phyloP scores from a whole-genome alignment of 2,329 filamentous ascomycete genomes.

The Aspergillus brunneoviolaceus region DNA sequence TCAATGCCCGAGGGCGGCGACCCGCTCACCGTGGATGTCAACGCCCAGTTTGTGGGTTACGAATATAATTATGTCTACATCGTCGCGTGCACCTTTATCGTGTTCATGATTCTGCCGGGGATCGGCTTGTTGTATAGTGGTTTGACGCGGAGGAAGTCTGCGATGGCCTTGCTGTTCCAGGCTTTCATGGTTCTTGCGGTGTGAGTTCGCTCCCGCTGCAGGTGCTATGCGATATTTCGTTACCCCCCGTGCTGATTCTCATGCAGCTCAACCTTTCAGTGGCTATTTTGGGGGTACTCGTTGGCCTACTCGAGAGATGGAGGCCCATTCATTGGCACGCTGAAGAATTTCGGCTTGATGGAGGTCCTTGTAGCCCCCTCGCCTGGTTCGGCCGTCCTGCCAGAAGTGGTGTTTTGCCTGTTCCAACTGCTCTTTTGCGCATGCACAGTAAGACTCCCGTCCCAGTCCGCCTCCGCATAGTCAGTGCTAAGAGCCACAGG shows the following conservation, averaged over 20 bases:
- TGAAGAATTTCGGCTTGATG: conserved; percentile 62
- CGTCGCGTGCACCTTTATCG: conserved; percentile 57
- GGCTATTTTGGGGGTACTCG: conserved; percentile 67
- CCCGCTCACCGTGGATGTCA: conserved; percentile 54
- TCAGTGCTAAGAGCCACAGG: conserved; percentile 42
- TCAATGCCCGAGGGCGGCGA: conserved; percentile 55
- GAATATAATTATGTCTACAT: conserved; percentile 64
- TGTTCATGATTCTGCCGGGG: conserved; percentile 67
- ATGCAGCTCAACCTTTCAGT: conserved; percentile 47
- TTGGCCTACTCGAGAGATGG: conserved; percentile 62
- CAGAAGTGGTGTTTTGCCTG: conserved; percentile 66
- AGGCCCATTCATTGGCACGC: conserved; percentile 62
- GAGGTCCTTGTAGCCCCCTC: conserved; percentile 62
- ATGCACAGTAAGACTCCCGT: conserved; percentile 33
- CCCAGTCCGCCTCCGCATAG: not conserved
- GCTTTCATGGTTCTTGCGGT: conserved; percentile 59
- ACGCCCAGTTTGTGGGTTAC: conserved; percentile 57
- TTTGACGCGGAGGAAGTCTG: conserved; percentile 62
- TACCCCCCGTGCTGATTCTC: not conserved
- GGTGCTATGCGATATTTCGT: not conserved
- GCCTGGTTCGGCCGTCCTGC: conserved; percentile 56
- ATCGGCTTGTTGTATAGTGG: conserved; percentile 66
- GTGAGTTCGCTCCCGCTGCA: conserved; percentile 27
- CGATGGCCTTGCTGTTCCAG: conserved; percentile 63
- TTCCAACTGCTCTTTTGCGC: conserved; percentile 65